Base-by-base conservation (phyloP, 2,329 filamentous ascomycete species). In the Fusarium palustre region DNA sequence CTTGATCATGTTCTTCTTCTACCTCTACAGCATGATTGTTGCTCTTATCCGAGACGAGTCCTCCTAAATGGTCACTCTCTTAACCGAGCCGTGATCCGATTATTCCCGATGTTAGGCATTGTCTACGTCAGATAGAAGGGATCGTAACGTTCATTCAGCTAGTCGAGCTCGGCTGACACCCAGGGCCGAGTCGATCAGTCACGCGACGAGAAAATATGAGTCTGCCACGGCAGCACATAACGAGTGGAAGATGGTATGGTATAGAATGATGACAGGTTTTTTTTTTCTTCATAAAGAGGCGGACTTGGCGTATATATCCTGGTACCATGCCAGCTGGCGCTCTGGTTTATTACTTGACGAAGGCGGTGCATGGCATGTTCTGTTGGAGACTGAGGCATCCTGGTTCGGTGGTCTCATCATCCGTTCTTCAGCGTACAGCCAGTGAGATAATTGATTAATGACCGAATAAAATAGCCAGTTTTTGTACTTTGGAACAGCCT, bases 1-100 rank as follows among this genome's bases (percentile, higher is more conserved):
- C 82, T 86, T 99, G 65, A 82, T 99, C 84, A 97, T 99, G 94
- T 99, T 99, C 89, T 99, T 99, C 90, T 99, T 98, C 89, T 99
- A 99, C 85, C 91, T 99, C 59, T 97, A 97, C 88, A 97, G 92
- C 90, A 97, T 96, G 92, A 96, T 96, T 75, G 95, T 97, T 70
- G 95, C 96, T 72, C 88, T 99, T 69, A 99, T 99, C 85, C 91
- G 92, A 78, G 96, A 98, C 81, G 96, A 99, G 84, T 89, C 92
- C 64, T 88, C 94, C 82, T 97, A 91, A 90, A 50, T 60, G 57
- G 47, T 55, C 48, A 12, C 52, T 42, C 31, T 64, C 39, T 48
- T 55, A 55, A 68, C 53, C 61, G 57, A 74, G 56, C 38, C 49
- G 58, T 55, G 50, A 66, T 63, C 58, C 63, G 56, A 58, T 52